Evolutionary conservation across 306 rosid genomes (phyloP), one percentile per base, ranked within the genome.

Genomic region (Ziziphus jujuba): DNA sequence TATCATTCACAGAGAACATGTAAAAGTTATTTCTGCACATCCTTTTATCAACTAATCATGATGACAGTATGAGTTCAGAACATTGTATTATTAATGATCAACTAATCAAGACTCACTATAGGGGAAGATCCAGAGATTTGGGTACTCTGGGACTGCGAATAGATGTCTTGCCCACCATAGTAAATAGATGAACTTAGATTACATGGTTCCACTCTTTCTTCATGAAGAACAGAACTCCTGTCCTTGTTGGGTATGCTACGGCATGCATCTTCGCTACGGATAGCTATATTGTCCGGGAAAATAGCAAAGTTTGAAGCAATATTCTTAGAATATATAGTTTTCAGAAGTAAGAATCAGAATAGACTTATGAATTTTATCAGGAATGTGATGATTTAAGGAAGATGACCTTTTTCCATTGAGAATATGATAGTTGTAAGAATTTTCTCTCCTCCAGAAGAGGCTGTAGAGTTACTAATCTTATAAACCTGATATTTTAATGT

Each of bases 101-200:
- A 47, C 50, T 59, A 23, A 52, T 66, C 43, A 56, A 80, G 72
- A 81, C 89, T 84, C 80, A 81, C 89, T 57, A 51, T 12, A 47
- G 79, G 82, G 23, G 59, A 65, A 67, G 76, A 57, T 70, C 67
- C 77, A 78, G 81, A 6, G 66, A 57, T 24, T 49, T 54, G 67
- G 73, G 61, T 73, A 55, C 74, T 74, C 50, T 79, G 75, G 65
- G 84, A 67, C 60, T 61, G 80, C 51, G 84, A 81, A 43, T 81
- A 84, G 10, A 75, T 72, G 53, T 84, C 89, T 67, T 74, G 86
- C 63, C 84, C 89, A 61, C 89, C 84, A 52, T 81, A 84, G 72
- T 84, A 78, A 31, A 84, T 56, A 76, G 89, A 84, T 48, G 89
- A 84, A 66, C 86, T 78, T 65, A 84, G 77, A 67, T 84, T 77